phyloP scores from a whole-genome alignment of 495 filamentous ascomycete species.

The Xylaria scruposa region DNA sequence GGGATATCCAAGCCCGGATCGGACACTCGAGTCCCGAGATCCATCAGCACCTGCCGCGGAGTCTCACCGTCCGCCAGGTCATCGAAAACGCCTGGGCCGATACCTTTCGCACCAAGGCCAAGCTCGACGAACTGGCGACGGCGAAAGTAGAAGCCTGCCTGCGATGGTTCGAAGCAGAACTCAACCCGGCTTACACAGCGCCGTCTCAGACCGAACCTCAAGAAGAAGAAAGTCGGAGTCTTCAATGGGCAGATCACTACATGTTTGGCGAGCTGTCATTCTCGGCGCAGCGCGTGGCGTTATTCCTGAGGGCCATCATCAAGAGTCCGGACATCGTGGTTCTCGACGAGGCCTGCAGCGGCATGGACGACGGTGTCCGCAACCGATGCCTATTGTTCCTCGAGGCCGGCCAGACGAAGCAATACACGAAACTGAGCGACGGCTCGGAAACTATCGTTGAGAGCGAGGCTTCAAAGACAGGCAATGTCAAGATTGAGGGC shows the following conservation, averaged over 20 bases:
- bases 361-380: conserved; percentile 81
- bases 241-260: conserved; percentile 73
- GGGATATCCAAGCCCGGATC: conserved; percentile 87
- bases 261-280: conserved; percentile 77
- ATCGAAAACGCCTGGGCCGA: conserved; percentile 89
- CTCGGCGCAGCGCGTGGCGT: conserved; percentile 78
- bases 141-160: conserved; percentile 68
- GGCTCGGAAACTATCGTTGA: conserved; percentile 45
- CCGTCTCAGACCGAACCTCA: neutral
- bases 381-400: conserved; percentile 86
- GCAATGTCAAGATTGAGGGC: conserved; percentile 54
- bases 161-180: conserved; percentile 74
- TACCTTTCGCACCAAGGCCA: conserved; percentile 76
- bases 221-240: conserved; percentile 22
- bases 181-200: conserved; percentile 58
- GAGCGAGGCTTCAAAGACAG: conserved; percentile 47
- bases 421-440: conserved; percentile 34
- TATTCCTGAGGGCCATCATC: conserved; percentile 85
- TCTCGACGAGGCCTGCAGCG: conserved; percentile 91
- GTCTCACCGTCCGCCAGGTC: conserved; percentile 73
- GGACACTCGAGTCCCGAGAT: conserved; percentile 94
- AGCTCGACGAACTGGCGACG: conserved; percentile 60
- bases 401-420: conserved; percentile 61
- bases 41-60: conserved; percentile 87
- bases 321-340: conserved; percentile 87